Evolutionary conservation across 352 stramenopile species (phyloP).

Genomic region (Pelagophyceae sp.): DNA sequence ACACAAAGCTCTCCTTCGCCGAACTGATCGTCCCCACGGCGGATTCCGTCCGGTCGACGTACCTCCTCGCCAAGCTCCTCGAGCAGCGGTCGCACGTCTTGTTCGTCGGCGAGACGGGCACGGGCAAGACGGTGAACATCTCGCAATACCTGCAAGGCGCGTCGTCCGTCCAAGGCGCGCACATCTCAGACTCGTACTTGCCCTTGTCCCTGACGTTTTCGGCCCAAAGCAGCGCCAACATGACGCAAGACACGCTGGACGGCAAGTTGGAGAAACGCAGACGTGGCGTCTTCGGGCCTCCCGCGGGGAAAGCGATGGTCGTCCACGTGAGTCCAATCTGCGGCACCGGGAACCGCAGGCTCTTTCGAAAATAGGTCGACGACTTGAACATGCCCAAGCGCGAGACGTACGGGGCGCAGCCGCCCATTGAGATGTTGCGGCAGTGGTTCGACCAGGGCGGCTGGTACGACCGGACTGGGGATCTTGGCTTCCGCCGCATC

Average conservation of each 20-base stretch:
- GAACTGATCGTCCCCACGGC: constrained; percentile 71
- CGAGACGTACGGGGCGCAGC: constrained; percentile 84
- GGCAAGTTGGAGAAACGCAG: constrained; percentile 83
- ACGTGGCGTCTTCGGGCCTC: constrained; percentile 79
- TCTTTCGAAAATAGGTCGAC: too few species aligned
- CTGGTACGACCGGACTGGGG: constrained; percentile 77
- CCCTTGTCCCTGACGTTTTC: constrained; percentile 77
- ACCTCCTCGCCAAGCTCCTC: constrained; percentile 73
- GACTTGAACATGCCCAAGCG: constrained; percentile 89
- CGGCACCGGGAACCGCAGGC: too few species aligned
- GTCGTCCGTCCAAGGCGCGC: constrained; percentile 30
- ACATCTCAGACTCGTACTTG: constrained; percentile 67
- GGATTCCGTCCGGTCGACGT: constrained; percentile 71
- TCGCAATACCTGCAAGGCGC: constrained; percentile 73
- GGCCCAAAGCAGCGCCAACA: constrained; percentile 77
- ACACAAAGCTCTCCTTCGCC: constrained; percentile 34
- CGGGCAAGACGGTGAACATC: constrained; percentile 85
- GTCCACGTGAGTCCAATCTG: too few species aligned
- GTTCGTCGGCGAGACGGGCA: constrained; percentile 75
- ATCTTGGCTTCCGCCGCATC: constrained; percentile 74
- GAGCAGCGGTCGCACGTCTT: constrained; percentile 64
- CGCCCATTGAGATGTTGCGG: constrained; percentile 81
- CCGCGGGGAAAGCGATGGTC: constrained; percentile 76
- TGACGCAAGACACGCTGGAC: constrained; percentile 80
- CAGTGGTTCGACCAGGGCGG: constrained; percentile 87